Percentiles rank a stretch among this genome's conserved stretches.
Evolutionary conservation across 2,329 filamentous ascomycete species (phyloP).

Genomic region (Epichloe brachyelytri): DNA sequence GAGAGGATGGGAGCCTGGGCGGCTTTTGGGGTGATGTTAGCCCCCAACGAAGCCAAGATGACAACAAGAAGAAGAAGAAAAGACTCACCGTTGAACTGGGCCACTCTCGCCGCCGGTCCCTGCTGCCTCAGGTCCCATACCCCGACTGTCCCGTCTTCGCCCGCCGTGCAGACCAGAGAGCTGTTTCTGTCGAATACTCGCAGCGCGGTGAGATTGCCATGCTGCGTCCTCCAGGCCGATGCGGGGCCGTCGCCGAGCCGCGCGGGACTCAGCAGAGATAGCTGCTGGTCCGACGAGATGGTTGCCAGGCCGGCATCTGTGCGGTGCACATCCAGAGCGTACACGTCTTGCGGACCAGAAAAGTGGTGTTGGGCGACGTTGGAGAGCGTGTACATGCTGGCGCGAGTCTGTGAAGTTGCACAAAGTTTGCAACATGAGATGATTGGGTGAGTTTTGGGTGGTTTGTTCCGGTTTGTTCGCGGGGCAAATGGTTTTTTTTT

Average conservation of each 20-base stretch:
- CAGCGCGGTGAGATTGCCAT: conserved; percentile 52
- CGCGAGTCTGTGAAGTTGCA: not conserved
- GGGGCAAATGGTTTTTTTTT: too few relatives aligned
- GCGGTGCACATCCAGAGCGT: conserved; percentile 46
- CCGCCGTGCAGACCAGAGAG: conserved; percentile 52
- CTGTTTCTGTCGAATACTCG: conserved; percentile 38
- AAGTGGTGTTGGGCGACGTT: conserved; percentile 19
- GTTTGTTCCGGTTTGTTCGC: too few relatives aligned
- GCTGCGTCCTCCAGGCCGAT: conserved; percentile 36
- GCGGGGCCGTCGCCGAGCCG: conserved; percentile 39
- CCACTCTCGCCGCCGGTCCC: conserved; percentile 24
- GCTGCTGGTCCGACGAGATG: conserved; percentile 58
- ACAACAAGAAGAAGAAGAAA: too few relatives aligned
- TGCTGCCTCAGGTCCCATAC: conserved; percentile 51
- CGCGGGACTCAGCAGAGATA: conserved; percentile 50
- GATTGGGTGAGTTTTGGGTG: too few relatives aligned
- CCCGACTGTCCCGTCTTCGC: conserved; percentile 54
- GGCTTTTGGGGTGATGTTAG: conserved; percentile 16
- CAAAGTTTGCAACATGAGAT: too few relatives aligned
- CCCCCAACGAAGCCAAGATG: not conserved
- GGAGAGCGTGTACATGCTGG: conserved; percentile 22
- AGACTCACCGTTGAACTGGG: conserved; percentile 34
- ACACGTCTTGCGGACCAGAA: conserved; percentile 26
- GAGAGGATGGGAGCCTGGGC: conserved; percentile 44
- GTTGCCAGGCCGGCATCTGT: conserved; percentile 39